Percentiles rank a stretch among this genome's conserved stretches.
These are phyloP conservation scores for Stenocarpella maydis DNA, from an alignment of 2,329 filamentous ascomycete genomes.

Conservation along the genomic window DNA sequence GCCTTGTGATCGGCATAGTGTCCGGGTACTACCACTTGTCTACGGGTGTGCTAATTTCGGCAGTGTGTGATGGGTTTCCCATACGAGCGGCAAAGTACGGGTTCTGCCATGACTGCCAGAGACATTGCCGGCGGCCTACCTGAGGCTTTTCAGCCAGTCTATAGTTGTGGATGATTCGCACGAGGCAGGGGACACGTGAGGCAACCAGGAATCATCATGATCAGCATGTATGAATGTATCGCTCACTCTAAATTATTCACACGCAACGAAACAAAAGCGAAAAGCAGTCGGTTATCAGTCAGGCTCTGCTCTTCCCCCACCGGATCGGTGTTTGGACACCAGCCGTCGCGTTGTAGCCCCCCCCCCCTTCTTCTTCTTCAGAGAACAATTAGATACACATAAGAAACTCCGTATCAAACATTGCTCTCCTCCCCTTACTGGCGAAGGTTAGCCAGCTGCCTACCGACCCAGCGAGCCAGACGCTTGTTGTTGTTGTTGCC, in stretches of 20 bases:
- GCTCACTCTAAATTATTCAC: constrained; percentile 24
- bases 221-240: not conserved
- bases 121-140: too few relatives aligned
- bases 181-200: too few relatives aligned
- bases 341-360: not conserved
- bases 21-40: too few relatives aligned
- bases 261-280: not conserved
- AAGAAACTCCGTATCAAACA: constrained; percentile 7
- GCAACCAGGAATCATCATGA: too few relatives aligned
- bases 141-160: too few relatives aligned
- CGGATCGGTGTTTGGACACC: not conserved
- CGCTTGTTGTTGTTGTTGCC: constrained; percentile 25
- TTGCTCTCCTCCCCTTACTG: not conserved
- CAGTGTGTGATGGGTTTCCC: too few relatives aligned
- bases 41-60: too few relatives aligned
- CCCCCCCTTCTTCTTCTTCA: not conserved
- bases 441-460: not conserved
- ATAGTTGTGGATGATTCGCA: too few relatives aligned
- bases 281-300: constrained; percentile 17
- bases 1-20: too few relatives aligned
- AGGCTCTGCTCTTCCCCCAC: not conserved
- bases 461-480: not conserved
- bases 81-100: too few relatives aligned
- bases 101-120: too few relatives aligned
- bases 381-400: constrained; percentile 21